Evolutionary conservation across 257 asterid species (phyloP), one percentile per base, ranked within the genome.

Genomic region (Prunella vulgaris): DNA sequence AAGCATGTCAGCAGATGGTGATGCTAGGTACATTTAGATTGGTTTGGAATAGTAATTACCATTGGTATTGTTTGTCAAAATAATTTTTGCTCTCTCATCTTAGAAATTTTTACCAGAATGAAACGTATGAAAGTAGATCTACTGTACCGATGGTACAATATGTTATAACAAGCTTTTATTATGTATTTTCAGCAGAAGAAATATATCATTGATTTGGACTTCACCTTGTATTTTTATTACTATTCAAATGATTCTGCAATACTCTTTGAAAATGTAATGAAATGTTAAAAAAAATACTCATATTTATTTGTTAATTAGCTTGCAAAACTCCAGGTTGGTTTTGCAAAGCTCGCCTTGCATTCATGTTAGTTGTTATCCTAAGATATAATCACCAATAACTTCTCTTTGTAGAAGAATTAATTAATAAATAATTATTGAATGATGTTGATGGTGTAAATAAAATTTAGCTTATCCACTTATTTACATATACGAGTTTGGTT

Each of bases 1-100:
- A 63, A 96, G 99, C 81, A 94, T 94, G 97, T 84, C 99, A 25
- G 99, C 99, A 64, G 99, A 94, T 90, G 93, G 92, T 44, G 84
- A 67, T 70, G 75, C 81, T 54, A 86, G 99, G 96, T 94, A 84
- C 28, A 52, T 74, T 65, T 70, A 7, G 51, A 57, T 52, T 60
- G 62, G 57, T n/a, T n/a, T n/a, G 53, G 59, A 28, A 64, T 57
- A 12, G 61, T 63, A 49, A 40, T 74, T 33, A 9, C 40, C 51
- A 58, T 28, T 59, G 5, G 18, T 60, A 48, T 62, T 5, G 64
- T 70, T 79, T 52, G 1, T 13, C 68, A 24, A 71, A 51, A 69
- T 51, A 60, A 33, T 49, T 42, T 77, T 67, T 52, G 67, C 72
- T 72, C 69, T 68, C 59, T 82, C 60, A 72, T 25, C 38, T 59